Evolutionary conservation across 176 grass and related monocot genomes (phyloP), one percentile per base, ranked within the genome.

Genomic region (Aechmea fasciata): DNA sequence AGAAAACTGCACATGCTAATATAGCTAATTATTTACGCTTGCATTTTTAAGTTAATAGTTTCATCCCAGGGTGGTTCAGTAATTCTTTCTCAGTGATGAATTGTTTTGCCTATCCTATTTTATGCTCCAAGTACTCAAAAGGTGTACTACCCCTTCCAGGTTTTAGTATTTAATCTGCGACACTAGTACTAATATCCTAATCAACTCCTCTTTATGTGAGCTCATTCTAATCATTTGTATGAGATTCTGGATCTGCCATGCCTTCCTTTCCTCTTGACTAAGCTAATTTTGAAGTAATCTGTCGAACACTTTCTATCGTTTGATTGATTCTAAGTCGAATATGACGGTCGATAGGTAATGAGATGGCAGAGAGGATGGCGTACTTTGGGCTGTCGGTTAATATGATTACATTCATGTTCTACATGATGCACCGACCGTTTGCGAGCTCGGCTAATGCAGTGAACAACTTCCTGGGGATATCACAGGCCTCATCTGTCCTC

Each of bases 351-450:
- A 20, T 67, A 85, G 83, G 85, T 55, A 96, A 96, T 71, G 92
- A 96, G 78, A 87, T 87, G 85, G 92, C 88, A 10, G 92, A 96
- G 78, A 85, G 92, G 4, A 92, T 96, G 92, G 92, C 92, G 50
- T 96, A 96, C 84, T 96, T 78, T 69, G 92, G 92, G 5, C 79
- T 96, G 1, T 83, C 85, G 23, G 88, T 96, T 28, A 96, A 96
- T 77, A 96, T 96, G 92, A 85, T 96, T 1, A 53, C 84, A 49
- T 96, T 96, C 85, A 85, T 96, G 85, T 96, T 96, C 75, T 87
- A 91, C 57, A 49, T 91, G 11, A 96, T 96, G 92, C 92, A 96
- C 83, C 78, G 81, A 0, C 85, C 92, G 3, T 96, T 96, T 79
- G 26, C 78, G 1, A 69, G 55, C 76, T 91, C 92, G 20, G 92